A percentile compares a stretch with the other conserved stretches of the same genome.
Conservation (phyloP, 1,139 yeast genomes). For the Candida freyschussii region DNA sequence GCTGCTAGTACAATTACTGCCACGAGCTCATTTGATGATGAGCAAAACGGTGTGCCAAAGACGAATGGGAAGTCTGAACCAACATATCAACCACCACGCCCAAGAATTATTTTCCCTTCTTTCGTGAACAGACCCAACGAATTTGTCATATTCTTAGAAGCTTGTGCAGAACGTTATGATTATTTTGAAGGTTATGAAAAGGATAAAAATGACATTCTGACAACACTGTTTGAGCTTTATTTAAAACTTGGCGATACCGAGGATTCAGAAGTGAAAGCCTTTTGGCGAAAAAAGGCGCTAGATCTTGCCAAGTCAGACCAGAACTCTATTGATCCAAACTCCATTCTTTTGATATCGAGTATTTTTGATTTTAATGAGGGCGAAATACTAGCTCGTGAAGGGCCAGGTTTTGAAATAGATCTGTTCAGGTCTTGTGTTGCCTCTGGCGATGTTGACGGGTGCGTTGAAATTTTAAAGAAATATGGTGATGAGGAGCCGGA, state of each 20-base stretch:
- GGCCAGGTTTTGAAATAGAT: constrained; percentile 39
- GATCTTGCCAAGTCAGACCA: constrained; percentile 42
- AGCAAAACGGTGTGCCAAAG: constrained; percentile 9
- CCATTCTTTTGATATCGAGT: constrained; percentile 62
- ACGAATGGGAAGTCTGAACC: constrained; percentile 34
- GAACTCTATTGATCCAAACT: constrained; percentile 47
- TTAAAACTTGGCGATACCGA: constrained; percentile 50
- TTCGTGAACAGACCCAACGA: constrained; percentile 82
- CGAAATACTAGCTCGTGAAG: constrained; percentile 32
- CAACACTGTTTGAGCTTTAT: constrained; percentile 81
- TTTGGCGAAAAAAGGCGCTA: constrained; percentile 67
- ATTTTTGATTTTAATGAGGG: constrained; percentile 49
- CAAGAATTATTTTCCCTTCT: constrained; percentile 80
- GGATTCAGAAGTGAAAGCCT: constrained; percentile 31
- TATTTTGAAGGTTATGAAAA: constrained; percentile 63
- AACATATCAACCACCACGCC: constrained; percentile 88
- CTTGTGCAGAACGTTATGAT: constrained; percentile 78
- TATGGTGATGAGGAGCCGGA: constrained; percentile 62
- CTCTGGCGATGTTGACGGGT: constrained; percentile 51
- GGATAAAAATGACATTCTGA: constrained; percentile 67
- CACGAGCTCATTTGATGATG: constrained; percentile 10
- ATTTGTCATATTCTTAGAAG: constrained; percentile 91
- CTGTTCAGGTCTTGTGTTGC: constrained; percentile 61
- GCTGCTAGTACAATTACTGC: constrained; percentile 22
- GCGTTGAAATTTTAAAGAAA: constrained; percentile 50